Evolutionary conservation across 2,329 filamentous ascomycete species (phyloP).

Genomic region (Diplodia scrobiculata): DNA sequence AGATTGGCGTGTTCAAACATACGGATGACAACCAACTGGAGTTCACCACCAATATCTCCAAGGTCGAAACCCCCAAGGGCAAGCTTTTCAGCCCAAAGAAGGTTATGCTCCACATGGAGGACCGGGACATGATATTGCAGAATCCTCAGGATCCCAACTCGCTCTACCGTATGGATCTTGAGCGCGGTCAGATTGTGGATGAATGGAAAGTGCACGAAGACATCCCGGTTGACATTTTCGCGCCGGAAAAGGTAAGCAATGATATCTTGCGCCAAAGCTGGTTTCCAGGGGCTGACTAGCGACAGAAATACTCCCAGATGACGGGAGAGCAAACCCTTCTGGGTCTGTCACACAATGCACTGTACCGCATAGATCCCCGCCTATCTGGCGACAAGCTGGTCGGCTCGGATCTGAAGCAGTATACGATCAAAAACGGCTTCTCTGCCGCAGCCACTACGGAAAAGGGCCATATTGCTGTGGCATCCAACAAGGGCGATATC

Average conservation of each 20-base stretch:
- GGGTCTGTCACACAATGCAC: slow-evolving; percentile 85
- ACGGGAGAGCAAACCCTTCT: slow-evolving; percentile 93
- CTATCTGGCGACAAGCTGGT: slow-evolving; percentile 89
- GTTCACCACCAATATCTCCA: slow-evolving; percentile 96
- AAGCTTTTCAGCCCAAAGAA: slow-evolving; percentile 92
- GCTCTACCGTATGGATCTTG: slow-evolving; percentile 94
- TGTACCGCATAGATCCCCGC: slow-evolving; percentile 92
- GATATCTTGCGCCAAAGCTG: neutral
- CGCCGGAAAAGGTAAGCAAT: slow-evolving; percentile 72
- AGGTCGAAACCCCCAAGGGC: slow-evolving; percentile 84
- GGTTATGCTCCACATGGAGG: slow-evolving; percentile 92
- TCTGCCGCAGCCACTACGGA: slow-evolving; percentile 91
- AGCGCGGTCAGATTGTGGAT: slow-evolving; percentile 96
- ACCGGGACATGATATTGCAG: slow-evolving; percentile 86
- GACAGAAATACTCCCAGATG: slow-evolving; percentile 92
- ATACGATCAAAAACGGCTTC: slow-evolving; percentile 95
- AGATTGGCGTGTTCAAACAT: slow-evolving; percentile 99
- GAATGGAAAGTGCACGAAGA: slow-evolving; percentile 99
- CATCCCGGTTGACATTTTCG: slow-evolving; percentile 88
- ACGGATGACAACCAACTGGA: slow-evolving; percentile 88
- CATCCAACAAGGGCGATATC: slow-evolving; percentile 96
- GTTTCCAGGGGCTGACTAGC: slow-evolving; percentile 29
- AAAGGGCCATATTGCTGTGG: slow-evolving; percentile 94
- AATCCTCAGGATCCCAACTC: slow-evolving; percentile 81
- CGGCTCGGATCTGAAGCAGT: slow-evolving; percentile 90